Evolutionary conservation across 2,329 filamentous ascomycete species (phyloP).

Genomic region (Alternaria tenuissima): DNA sequence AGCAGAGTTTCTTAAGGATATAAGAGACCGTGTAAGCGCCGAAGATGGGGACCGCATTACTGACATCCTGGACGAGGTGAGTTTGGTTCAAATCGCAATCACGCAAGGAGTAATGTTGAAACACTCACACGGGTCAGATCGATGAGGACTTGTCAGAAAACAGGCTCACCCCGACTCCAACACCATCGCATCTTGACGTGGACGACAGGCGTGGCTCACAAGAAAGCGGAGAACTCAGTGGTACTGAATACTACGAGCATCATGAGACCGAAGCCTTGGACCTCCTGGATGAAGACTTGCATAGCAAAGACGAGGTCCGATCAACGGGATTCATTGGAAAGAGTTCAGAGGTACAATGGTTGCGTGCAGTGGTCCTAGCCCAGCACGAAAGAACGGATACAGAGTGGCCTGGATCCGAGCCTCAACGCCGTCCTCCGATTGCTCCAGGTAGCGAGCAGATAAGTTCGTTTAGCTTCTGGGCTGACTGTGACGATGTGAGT

Average conservation of each 20-base stretch:
- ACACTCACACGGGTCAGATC: constrained; percentile 31
- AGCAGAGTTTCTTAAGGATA: constrained; percentile 30
- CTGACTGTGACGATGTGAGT: constrained; percentile 38
- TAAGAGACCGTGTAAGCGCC: constrained; percentile 27
- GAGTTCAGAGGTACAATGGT: constrained; percentile 46
- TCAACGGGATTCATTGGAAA: constrained; percentile 48
- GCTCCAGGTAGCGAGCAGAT: constrained; percentile 36
- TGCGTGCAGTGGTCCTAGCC: constrained; percentile 35
- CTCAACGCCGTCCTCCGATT: constrained; percentile 17
- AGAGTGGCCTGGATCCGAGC: constrained; percentile 6
- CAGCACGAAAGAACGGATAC: constrained; percentile 29
- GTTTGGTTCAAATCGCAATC: background rate
- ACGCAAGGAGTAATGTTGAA: background rate
- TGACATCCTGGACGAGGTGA: constrained; percentile 35
- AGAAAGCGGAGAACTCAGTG: constrained; percentile 14
- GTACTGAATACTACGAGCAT: constrained; percentile 20
- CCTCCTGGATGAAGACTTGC: constrained; percentile 41
- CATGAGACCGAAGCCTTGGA: constrained; percentile 32
- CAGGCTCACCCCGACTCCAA: constrained; percentile 19
- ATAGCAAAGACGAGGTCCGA: constrained; percentile 31
- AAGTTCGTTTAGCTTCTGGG: constrained; percentile 45
- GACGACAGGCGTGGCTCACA: constrained; percentile 26
- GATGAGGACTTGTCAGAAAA: constrained; percentile 37
- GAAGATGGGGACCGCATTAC: constrained; percentile 34
- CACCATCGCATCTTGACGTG: constrained; percentile 26